Evolutionary conservation across 2,329 filamentous ascomycete species (phyloP), one percentile per base, ranked within the genome.

Genomic region (Fusarium decemcellulare): DNA sequence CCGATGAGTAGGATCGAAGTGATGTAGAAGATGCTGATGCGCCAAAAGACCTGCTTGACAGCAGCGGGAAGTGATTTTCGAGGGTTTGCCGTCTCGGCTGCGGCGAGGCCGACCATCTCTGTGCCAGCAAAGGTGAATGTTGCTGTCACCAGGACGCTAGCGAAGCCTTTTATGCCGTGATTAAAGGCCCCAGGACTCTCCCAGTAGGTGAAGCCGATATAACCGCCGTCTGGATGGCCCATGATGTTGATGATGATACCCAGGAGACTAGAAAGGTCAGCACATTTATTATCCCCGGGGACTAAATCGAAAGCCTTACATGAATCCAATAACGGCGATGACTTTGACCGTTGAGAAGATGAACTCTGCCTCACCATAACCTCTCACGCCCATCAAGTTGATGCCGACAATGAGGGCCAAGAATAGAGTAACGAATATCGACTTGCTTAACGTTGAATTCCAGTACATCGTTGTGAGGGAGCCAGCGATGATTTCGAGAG

Each of bases 11-110:
- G 88, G 5, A 97, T 87, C 0, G 93, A 92, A 27, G 96, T 89
- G 53, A 97, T 86, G 82, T 97, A 98, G 82, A 98, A 97, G 48
- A 97, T 85, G 4, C 90, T 89, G 75, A 97, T 97, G 71, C 95
- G 91, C 94, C 94, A 97, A 80, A 97, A 97, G 18, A 97, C 94
- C 77, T 97, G 94, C 81, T 97, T 97, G 73, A 96, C 91, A 10
- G 95, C 95, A 1, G 90, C 93, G 0, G 95, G 95, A 0, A 98
- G 85, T 2, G 91, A 92, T 76, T 95, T 93, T 59, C 91, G 87
- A 2, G 92, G 92, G 74, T 93, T 93, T 14, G 87, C 88, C 0
- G 92, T 92, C 77, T 95, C 92, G 23, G 92, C 92, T 1, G 92
- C 92, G 2, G 92, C 91, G 8, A 94, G 86, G 53, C 92, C 92